Evolutionary conservation across 306 rosid genomes (phyloP).

Genomic region (Abrus precatorius): DNA sequence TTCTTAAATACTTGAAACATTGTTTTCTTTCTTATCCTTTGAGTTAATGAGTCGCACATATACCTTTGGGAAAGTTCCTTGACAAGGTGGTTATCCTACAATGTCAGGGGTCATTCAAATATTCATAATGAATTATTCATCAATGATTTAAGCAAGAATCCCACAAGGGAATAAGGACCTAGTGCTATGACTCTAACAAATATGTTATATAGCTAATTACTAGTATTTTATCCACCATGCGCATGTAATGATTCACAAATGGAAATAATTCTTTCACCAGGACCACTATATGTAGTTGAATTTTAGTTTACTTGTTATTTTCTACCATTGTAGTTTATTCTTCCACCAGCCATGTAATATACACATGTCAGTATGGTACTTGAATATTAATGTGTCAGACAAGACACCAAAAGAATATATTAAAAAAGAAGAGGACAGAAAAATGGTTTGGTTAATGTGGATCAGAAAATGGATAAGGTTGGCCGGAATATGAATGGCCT

Average conservation of each 20-base stretch:
- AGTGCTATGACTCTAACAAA: background rate
- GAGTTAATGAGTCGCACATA: background rate
- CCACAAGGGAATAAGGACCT: background rate
- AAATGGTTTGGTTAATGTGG: background rate
- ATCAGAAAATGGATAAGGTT: background rate
- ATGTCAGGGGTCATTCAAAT: background rate
- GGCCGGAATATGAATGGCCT: background rate
- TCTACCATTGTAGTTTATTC: background rate
- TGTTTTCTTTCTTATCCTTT: background rate
- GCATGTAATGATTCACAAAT: background rate
- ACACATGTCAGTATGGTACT: background rate
- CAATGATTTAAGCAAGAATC: background rate
- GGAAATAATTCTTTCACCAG: constrained; percentile 16
- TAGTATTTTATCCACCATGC: constrained; percentile 2
- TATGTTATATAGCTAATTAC: background rate
- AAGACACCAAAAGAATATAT: background rate
- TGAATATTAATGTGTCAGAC: background rate
- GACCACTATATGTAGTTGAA: constrained; percentile 8
- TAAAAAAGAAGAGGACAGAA: background rate
- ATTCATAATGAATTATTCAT: background rate
- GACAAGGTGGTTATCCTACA: background rate
- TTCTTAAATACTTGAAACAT: background rate
- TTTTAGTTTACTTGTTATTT: background rate
- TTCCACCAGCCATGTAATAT: background rate
- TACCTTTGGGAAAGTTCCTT: background rate